phyloP scores from a whole-genome alignment of 495 filamentous ascomycete species.

The Alectoria sarmentosa region DNA sequence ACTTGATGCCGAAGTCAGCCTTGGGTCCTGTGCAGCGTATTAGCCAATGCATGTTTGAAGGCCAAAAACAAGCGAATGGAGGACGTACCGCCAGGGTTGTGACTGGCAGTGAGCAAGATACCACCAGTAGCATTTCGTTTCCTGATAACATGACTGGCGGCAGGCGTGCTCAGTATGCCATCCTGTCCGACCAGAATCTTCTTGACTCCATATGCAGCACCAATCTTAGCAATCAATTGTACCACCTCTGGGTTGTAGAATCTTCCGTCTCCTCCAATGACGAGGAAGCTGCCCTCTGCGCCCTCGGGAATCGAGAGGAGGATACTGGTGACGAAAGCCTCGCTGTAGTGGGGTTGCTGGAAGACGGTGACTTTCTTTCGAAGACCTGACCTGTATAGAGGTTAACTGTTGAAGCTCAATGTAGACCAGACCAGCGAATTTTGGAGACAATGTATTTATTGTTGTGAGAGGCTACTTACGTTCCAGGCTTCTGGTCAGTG shows the following conservation, averaged over 20 bases:
- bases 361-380: constrained; percentile 99
- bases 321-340: constrained; percentile 89
- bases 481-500: constrained; percentile 96
- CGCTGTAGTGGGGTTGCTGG: constrained; percentile 90
- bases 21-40: constrained; percentile 57
- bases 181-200: constrained; percentile 94
- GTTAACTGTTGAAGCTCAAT: constrained; percentile 11
- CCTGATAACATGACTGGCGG: constrained; percentile 90
- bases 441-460: constrained; percentile 25
- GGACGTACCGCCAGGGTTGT: constrained; percentile 90
- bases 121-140: constrained; percentile 91
- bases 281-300: constrained; percentile 75
- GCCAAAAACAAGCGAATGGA: background rate
- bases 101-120: constrained; percentile 92
- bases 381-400: constrained; percentile 70
- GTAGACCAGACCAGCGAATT: constrained; percentile 24
- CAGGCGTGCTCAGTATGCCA: constrained; percentile 93
- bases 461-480: constrained; percentile 55
- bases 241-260: constrained; percentile 96
- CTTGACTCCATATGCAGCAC: constrained; percentile 95
- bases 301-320: constrained; percentile 95
- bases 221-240: constrained; percentile 95
- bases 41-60: background rate
- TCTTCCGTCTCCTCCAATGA: constrained; percentile 96
- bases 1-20: constrained; percentile 98